phyloP scores from a whole-genome alignment of 805 yeast genomes.

The Teunomyces tritomae region DNA sequence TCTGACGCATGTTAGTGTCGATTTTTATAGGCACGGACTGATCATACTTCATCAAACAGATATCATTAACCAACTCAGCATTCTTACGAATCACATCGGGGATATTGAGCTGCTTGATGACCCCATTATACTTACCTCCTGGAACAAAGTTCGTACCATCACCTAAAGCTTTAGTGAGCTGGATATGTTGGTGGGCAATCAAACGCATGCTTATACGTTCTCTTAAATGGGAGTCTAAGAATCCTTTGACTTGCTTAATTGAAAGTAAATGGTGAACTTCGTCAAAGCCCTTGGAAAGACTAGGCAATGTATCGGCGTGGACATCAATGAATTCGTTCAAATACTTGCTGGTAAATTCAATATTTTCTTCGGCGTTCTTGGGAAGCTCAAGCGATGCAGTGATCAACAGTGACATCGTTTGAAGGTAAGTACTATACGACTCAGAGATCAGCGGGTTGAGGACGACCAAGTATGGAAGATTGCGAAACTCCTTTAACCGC shows the following conservation, averaged over 20 bases:
- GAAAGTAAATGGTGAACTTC: slow-evolving; percentile 54
- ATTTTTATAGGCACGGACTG: slow-evolving; percentile 60
- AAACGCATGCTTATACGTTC: slow-evolving; percentile 87
- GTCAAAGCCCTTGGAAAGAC: slow-evolving; percentile 76
- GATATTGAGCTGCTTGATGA: slow-evolving; percentile 66
- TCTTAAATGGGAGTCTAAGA: slow-evolving; percentile 71
- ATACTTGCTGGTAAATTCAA: slow-evolving; percentile 45
- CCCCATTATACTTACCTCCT: slow-evolving; percentile 53
- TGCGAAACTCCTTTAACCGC: slow-evolving; percentile 65
- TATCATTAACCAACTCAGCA: slow-evolving; percentile 75
- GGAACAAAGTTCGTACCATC: slow-evolving; percentile 44
- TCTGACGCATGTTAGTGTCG: slow-evolving; percentile 38
- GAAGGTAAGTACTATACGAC: slow-evolving; percentile 69
- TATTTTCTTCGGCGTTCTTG: slow-evolving; percentile 51
- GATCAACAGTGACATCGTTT: slow-evolving; percentile 51
- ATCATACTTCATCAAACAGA: slow-evolving; percentile 81
- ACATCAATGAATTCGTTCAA: slow-evolving; percentile 61
- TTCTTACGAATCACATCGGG: slow-evolving; percentile 61
- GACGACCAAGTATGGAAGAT: slow-evolving; percentile 79
- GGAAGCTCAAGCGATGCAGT: slow-evolving; percentile 37
- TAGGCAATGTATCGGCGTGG: slow-evolving; percentile 83
- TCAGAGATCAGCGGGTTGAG: slow-evolving; percentile 83
- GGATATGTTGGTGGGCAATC: slow-evolving; percentile 81
- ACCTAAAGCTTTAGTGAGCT: slow-evolving; percentile 45
- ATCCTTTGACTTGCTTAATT: slow-evolving; percentile 50